Base-by-base conservation (phyloP, 192 early-diverging fungal genomes). In the Coemansia reversa region DNA sequence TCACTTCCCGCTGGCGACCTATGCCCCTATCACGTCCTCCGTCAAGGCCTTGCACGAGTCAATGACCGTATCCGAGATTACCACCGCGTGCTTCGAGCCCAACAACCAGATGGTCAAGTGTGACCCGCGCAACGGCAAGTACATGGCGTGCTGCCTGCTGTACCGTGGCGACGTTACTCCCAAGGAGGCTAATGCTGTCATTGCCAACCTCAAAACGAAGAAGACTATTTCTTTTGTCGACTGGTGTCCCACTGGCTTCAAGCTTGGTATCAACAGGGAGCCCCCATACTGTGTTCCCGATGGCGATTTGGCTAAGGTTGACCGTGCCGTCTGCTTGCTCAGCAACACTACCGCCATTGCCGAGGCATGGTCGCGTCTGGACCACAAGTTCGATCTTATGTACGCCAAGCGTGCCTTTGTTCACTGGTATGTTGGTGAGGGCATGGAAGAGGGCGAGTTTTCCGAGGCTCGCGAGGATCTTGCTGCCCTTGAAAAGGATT, bases 371-470 rank as follows among this genome's bases (percentile, higher is more conserved):
- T 91, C 93, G 77, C 95, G 94, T 84, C 86, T 98, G 69, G 93
- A 97, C 83, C 94, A 96, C 88, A 99, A 99, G 91, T 99, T 97
- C 71, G 97, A 99, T 81, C 89, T 97, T 62, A 97, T 98, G 95
- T 99, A 95, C 84, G 94, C 97, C 82, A 99, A 98, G 90, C 95
- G 97, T 84, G 95, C 97, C 67, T 99, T 99, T 74, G 97, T 99
- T 54, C 97, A 99, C 87, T 98, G 95, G 97, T 99, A 97, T 79
- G 97, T 99, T 62, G 97, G 96, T 80, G 97, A 98, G 85, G 95
- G 97, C 86, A 99, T 99, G 97, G 97, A 99, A 85, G 97, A 99
- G 85, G 96, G 97, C 78, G 97, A 99, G 84, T 99, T 99, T 91
- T 96, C 94, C 62, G 97, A 99, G 86, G 97, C 96, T 60, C 96